Conservation (phyloP, 1,139 yeast genomes). For the Hanseniaspora uvarum region DNA sequence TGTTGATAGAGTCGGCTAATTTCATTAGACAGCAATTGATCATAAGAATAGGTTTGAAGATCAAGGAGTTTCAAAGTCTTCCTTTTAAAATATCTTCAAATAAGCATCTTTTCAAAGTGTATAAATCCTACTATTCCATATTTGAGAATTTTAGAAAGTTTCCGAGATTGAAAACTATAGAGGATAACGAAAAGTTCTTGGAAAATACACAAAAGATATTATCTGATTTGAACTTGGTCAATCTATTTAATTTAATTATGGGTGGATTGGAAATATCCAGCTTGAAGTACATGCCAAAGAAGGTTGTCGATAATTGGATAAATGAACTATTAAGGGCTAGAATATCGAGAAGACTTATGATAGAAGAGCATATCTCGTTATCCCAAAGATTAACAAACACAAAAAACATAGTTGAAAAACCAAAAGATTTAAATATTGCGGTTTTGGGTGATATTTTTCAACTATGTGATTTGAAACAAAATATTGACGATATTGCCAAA, state of each 20-base stretch:
- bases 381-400: constrained; percentile 34
- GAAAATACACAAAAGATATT: constrained; percentile 49
- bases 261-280: constrained; percentile 80
- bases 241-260: constrained; percentile 81
- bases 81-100: constrained; percentile 82
- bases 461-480: constrained; percentile 64
- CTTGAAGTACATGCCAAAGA: constrained; percentile 49
- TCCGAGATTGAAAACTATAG: constrained; percentile 52
- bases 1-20: constrained; percentile 70
- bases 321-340: constrained; percentile 71
- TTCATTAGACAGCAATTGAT: constrained; percentile 81
- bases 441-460: constrained; percentile 82
- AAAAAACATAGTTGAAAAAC: constrained; percentile 37
- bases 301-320: constrained; percentile 59
- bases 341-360: constrained; percentile 77
- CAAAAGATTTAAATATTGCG: constrained; percentile 33
- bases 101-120: constrained; percentile 73
- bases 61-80: constrained; percentile 65
- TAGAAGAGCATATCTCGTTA: constrained; percentile 78
- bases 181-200: constrained; percentile 69
- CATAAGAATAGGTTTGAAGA: constrained; percentile 67
- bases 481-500: constrained; percentile 34
- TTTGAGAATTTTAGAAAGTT: constrained; percentile 74
- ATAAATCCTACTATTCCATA: constrained; percentile 78
- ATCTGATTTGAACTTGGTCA: constrained; percentile 63